Percentiles rank a stretch among this genome's conserved stretches.
These are phyloP conservation scores for Chrysanthemum seticuspe DNA, from an alignment of 129 eudicot species.

Conservation along the genomic window DNA sequence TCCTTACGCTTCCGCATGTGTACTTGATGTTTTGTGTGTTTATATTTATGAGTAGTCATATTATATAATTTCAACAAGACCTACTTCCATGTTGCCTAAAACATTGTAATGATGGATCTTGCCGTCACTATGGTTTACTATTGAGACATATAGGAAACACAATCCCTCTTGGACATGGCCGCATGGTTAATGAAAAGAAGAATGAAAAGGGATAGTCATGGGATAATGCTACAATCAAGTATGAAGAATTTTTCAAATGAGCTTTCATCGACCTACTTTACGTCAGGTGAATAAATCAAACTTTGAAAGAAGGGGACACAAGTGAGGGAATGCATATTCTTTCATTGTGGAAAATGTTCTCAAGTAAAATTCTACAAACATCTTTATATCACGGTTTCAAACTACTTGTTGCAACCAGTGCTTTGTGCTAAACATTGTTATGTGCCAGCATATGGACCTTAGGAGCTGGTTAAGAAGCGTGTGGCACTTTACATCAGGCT, in stretches of 20 bases:
- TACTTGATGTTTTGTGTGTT: too few relatives aligned
- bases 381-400: background rate
- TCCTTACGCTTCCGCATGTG: too few relatives aligned
- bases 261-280: conserved; percentile 76
- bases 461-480: background rate
- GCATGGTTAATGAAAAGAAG: conserved; percentile 78
- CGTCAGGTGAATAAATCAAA: conserved; percentile 32
- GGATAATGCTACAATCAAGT: conserved; percentile 80
- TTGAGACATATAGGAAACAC: conserved; percentile 66
- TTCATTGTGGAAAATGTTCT: background rate
- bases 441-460: background rate
- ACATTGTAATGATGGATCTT: conserved; percentile 11
- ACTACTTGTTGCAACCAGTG: background rate
- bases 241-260: conserved; percentile 84
- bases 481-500: background rate
- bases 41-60: too few relatives aligned
- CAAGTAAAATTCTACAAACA: background rate
- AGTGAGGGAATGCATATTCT: background rate
- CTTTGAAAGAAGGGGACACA: background rate
- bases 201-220: conserved; percentile 74
- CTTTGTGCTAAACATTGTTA: background rate
- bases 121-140: conserved; percentile 59
- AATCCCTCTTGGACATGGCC: conserved; percentile 75
- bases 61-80: too few relatives aligned
- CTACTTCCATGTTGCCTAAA: conserved; percentile 15